These are phyloP conservation scores for Globisporangium lucens DNA, from an alignment of 352 stramenopile genomes.

Conservation along the genomic window DNA sequence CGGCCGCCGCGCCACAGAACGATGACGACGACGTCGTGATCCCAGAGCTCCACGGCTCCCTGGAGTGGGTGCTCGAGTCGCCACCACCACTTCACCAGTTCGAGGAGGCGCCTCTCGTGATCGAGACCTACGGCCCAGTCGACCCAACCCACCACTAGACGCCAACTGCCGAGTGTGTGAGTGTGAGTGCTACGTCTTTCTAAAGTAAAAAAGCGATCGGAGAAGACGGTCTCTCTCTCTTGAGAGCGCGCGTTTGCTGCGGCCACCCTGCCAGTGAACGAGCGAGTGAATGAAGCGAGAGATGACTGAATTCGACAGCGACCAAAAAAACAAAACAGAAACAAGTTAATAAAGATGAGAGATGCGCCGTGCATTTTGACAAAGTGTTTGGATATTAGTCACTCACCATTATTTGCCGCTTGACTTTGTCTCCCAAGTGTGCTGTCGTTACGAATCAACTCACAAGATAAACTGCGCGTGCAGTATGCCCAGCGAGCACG, in stretches of 20 bases:
- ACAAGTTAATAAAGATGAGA: conserved; percentile 10
- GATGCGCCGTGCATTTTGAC: conserved; percentile 8
- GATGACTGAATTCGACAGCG: not conserved
- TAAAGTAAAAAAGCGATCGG: conserved; percentile 7
- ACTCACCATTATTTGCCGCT: not conserved
- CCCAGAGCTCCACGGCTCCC: conserved; percentile 73
- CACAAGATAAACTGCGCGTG: not conserved
- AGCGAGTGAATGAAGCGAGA: not conserved
- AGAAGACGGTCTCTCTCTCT: not conserved
- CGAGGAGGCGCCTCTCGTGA: conserved; percentile 82
- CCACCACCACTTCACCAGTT: conserved; percentile 89
- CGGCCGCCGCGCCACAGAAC: conserved; percentile 40
- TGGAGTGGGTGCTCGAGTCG: conserved; percentile 84
- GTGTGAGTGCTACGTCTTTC: conserved; percentile 8
- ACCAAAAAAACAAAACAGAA: conserved; percentile 9
- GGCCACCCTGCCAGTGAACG: not conserved
- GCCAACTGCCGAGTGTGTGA: not conserved
- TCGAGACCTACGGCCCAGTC: conserved; percentile 85
- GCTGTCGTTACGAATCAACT: not conserved
- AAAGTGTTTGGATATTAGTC: not conserved
- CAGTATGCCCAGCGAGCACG: too few relatives aligned
- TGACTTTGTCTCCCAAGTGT: not conserved
- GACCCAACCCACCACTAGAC: conserved; percentile 80
- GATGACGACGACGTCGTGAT: conserved; percentile 76
- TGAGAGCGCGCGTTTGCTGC: not conserved